Evolutionary conservation across 108 stramenopile species (phyloP), one percentile per base, ranked within the genome.

Genomic region (Licmophora abbreviata): DNA sequence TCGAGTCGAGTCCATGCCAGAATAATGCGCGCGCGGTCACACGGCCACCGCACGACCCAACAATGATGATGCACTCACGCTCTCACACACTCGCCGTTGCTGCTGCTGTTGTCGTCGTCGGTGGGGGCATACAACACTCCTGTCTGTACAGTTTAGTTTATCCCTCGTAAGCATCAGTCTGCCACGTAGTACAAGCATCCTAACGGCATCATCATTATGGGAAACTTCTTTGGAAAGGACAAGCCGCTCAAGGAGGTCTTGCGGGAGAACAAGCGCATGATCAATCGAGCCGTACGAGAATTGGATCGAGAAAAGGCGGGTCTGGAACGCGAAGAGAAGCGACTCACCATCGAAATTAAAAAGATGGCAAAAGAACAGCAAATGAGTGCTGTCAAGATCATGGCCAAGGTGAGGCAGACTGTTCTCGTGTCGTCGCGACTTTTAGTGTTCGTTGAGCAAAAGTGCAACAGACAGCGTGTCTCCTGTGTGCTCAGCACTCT

Each of bases 181-280:
- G n/a, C n/a, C 34, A 35, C 34, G 34, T 10, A 11, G 34, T 35
- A 11, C 11, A 35, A 11, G 12, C 34, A 35, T 11, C 34, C 10
- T 35, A 11, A 35, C 11, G 12, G 12, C 14, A 11, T 14, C 10
- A 10, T 35, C 14, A 78, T 26, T 14, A 93, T 93, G 92, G 92
- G 92, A 25, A 77, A 85, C 49, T 55, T 91, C 31, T 81, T 93
- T 36, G 90, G 91, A 25, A 83, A 82, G 54, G 88, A 97, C 34
- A 96, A 95, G 68, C 95, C 97, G 35, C 74, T 97, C 44, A 97
- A 96, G 54, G 97, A 97, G 66, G 86, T 95, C 20, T 70, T 97
- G 36, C 88, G 97, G 14, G 95, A 97, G 57, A 96, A 97, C 69
- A 95, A 97, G 65, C 91, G 97, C 32, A 86, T 85, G 79, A 96